A percentile compares a stretch with the other conserved stretches of the same genome.
phyloP scores from a whole-genome alignment of 2,329 filamentous ascomycete genomes.

The Fonsecaea multimorphosa region DNA sequence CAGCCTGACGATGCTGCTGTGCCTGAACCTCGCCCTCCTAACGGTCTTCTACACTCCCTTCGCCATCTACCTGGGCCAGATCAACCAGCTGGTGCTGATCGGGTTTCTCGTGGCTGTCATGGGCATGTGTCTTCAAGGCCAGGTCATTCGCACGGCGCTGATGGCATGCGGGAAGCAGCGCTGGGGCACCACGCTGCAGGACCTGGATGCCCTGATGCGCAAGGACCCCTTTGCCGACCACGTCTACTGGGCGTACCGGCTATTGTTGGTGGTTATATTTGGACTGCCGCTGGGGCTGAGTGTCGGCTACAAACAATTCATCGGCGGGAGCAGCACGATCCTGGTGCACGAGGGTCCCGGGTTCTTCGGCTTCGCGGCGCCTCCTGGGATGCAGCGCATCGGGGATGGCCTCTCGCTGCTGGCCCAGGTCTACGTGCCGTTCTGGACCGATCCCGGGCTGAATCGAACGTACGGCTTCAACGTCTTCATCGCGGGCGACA shows the following conservation, averaged over 20 bases:
- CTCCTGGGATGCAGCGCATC: constrained; percentile 33
- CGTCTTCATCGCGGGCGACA: constrained; percentile 28
- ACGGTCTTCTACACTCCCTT: constrained; percentile 21
- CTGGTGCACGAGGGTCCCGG: constrained; percentile 14
- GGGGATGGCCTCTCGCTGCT: constrained; percentile 32
- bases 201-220: constrained; percentile 29
- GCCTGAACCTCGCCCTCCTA: constrained; percentile 13
- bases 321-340: constrained; percentile 9
- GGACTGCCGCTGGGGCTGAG: constrained; percentile 21
- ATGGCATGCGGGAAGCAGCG: constrained; percentile 16
- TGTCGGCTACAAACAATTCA: constrained; percentile 25
- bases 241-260: constrained; percentile 13
- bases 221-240: constrained; percentile 23
- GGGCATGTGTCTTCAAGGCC: constrained; percentile 27
- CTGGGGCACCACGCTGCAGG: constrained; percentile 23
- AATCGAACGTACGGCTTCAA: constrained; percentile 33
- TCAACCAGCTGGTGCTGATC: constrained; percentile 30
- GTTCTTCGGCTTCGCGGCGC: constrained; percentile 26
- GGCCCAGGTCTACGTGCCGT: constrained; percentile 28
- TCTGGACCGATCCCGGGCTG: constrained; percentile 29
- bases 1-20: constrained; percentile 11
- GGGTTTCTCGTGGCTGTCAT: constrained; percentile 32
- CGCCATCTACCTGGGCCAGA: constrained; percentile 27
- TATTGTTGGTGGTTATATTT: constrained; percentile 10
- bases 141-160: constrained; percentile 20